Percentiles rank a stretch among this genome's conserved stretches.
These are phyloP conservation scores for Hypoxylon trugodes DNA, from an alignment of 495 filamentous ascomycete species.

Conservation along the genomic window DNA sequence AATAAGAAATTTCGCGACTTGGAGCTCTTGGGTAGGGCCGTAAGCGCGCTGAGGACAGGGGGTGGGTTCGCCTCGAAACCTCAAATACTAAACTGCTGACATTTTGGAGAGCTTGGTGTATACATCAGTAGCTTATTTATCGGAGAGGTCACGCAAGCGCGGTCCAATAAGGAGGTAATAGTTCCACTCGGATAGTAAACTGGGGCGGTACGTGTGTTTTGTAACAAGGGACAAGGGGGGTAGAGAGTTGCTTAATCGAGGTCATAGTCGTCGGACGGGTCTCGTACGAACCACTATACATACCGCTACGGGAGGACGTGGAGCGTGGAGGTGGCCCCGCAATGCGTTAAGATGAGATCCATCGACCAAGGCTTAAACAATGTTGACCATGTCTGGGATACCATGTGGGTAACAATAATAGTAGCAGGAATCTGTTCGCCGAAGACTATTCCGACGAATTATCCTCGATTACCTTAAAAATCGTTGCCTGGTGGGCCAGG, in stretches of 20 bases:
- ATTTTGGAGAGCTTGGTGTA: constrained; percentile 1
- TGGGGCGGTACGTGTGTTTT: neutral
- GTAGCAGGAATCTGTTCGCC: constrained; percentile 6
- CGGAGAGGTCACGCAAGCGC: neutral
- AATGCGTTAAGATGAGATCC: constrained; percentile 38
- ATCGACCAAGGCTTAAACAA: constrained; percentile 27
- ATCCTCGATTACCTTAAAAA: neutral
- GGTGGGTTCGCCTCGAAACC: constrained; percentile 12
- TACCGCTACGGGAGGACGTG: too few relatives aligned
- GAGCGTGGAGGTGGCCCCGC: constrained; percentile 5
- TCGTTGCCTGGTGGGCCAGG: constrained; percentile 22
- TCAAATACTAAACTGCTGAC: constrained; percentile 5
- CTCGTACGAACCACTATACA: neutral
- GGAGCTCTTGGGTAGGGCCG: neutral
- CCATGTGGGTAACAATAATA: constrained; percentile 28
- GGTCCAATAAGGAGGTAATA: neutral
- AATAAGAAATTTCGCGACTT: constrained; percentile 14
- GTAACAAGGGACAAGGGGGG: too few relatives aligned
- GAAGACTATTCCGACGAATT: constrained; percentile 23
- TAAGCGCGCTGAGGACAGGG: constrained; percentile 31
- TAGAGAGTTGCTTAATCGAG: neutral
- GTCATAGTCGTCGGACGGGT: constrained; percentile 3
- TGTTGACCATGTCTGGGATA: neutral
- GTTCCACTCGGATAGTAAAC: neutral
- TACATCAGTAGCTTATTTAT: constrained; percentile 20